These are phyloP conservation scores for Cicer pinnatifidum DNA, from an alignment of 306 rosid genomes.

Conservation along the genomic window DNA sequence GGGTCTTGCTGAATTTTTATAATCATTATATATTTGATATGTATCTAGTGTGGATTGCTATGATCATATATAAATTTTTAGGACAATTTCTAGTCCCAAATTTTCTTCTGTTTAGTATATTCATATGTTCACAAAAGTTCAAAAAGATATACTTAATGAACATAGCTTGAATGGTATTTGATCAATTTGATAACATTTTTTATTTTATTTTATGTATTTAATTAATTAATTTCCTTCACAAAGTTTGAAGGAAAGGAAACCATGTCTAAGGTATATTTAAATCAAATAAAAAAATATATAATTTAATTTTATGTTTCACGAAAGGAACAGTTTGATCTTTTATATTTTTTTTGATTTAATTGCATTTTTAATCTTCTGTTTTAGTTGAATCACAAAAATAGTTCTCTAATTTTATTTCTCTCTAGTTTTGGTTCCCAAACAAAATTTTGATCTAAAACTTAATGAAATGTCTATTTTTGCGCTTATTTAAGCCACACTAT, in stretches of 20 bases:
- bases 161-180: neutral
- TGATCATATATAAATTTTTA: slow-evolving; percentile 10
- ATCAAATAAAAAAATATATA: neutral
- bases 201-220: slow-evolving; percentile 28
- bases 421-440: too few species aligned
- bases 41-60: slow-evolving; percentile 24
- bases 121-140: neutral
- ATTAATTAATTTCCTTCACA: slow-evolving; percentile 8
- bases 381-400: too few species aligned
- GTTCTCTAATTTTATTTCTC: too few species aligned
- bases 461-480: too few species aligned
- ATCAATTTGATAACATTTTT: neutral
- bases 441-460: too few species aligned
- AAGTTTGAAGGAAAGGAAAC: slow-evolving; percentile 7
- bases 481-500: too few species aligned
- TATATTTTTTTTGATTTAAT: too few species aligned
- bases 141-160: neutral
- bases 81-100: slow-evolving; percentile 6
- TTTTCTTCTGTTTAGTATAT: neutral
- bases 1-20: slow-evolving; percentile 27
- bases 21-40: slow-evolving; percentile 4
- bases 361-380: too few species aligned
- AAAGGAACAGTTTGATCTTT: too few species aligned
- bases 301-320: too few species aligned
- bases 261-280: neutral